Evolutionary conservation across 257 asterid species (phyloP).

Genomic region (Solanum dulcamara): DNA sequence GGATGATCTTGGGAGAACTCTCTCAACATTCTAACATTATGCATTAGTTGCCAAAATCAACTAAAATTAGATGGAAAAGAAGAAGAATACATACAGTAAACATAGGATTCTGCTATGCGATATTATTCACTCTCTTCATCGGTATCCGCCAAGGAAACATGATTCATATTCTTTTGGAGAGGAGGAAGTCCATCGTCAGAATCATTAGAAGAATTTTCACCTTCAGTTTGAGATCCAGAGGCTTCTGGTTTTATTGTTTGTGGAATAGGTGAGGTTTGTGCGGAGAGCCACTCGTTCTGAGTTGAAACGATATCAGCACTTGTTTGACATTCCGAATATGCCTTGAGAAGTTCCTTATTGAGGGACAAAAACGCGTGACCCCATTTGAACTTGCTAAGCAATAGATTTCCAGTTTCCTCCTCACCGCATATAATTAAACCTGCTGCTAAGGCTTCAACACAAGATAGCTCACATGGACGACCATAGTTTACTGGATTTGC

Average conservation of each 20-base stretch:
- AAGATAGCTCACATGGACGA: conserved; percentile 89
- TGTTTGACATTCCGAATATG: conserved; percentile 61
- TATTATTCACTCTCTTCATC: conserved; percentile 50
- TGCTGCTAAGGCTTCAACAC: conserved; percentile 97
- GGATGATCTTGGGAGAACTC: neutral
- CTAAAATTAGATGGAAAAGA: neutral
- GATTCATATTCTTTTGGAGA: conserved; percentile 88
- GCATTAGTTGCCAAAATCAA: neutral
- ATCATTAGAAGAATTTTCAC: conserved; percentile 31
- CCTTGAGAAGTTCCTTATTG: conserved; percentile 82
- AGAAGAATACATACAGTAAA: neutral
- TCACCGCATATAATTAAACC: conserved; percentile 90
- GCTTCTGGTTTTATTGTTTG: conserved; percentile 27
- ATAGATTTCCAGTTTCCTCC: conserved; percentile 62
- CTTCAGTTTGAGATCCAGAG: conserved; percentile 16
- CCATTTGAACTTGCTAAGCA: conserved; percentile 93
- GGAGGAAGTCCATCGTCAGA: conserved; percentile 95
- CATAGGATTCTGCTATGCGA: neutral
- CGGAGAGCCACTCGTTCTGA: conserved; percentile 86
- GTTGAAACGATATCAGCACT: conserved; percentile 58
- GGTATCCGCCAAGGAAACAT: conserved; percentile 41
- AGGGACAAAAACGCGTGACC: conserved; percentile 95
- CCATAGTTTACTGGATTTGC: conserved; percentile 99
- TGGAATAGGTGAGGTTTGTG: conserved; percentile 33
- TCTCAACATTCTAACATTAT: neutral